Evolutionary conservation across 345 rosid genomes (phyloP).

Genomic region (Salix koriyanagi): DNA sequence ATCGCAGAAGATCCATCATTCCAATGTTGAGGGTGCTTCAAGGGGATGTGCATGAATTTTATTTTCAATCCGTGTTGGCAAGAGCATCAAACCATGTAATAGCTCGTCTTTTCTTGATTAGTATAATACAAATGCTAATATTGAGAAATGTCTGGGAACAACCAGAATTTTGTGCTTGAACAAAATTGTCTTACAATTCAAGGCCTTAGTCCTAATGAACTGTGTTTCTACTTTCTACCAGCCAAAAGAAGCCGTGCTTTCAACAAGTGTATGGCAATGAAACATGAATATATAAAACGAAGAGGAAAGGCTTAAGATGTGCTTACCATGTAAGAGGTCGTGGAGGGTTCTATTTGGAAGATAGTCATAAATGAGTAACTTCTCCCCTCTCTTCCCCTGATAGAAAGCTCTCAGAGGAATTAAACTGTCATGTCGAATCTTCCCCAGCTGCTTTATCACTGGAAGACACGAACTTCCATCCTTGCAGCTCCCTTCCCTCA

Average conservation of each 20-base stretch:
- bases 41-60: background rate
- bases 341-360: constrained; percentile 74
- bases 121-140: no score
- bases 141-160: background rate
- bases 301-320: background rate
- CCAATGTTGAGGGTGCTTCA: background rate
- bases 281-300: background rate
- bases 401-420: constrained; percentile 94
- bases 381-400: constrained; percentile 96
- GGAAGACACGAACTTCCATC: constrained; percentile 70
- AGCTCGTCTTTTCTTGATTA: no score
- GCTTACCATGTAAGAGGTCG: constrained; percentile 84
- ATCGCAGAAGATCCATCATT: background rate
- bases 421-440: constrained; percentile 79
- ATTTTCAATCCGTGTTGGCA: no score
- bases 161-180: background rate
- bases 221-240: background rate
- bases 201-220: background rate
- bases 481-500: constrained; percentile 95
- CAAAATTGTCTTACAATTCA: background rate
- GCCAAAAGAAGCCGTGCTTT: background rate
- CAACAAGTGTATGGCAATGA: background rate
- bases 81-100: no score
- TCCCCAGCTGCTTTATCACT: constrained; percentile 73
- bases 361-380: constrained; percentile 93